Percentiles rank a stretch among this genome's conserved stretches.
These are phyloP conservation scores for Rhodomyrtus tomentosa DNA, from an alignment of 345 rosid species.

Conservation along the genomic window DNA sequence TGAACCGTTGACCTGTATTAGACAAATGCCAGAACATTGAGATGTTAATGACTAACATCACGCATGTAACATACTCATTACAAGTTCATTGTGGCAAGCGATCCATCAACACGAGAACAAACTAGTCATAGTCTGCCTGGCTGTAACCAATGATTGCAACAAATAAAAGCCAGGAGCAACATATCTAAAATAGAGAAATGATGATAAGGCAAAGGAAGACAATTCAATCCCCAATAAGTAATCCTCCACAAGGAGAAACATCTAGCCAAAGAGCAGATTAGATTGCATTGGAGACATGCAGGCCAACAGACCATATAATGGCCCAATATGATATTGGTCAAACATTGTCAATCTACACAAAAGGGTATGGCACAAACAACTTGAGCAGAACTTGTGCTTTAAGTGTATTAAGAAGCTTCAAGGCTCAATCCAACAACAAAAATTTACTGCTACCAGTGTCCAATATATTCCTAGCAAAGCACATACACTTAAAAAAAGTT, in stretches of 20 bases:
- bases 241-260: background rate
- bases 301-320: background rate
- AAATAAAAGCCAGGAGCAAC: background rate
- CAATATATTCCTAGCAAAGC: background rate
- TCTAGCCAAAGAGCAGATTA: background rate
- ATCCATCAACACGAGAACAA: background rate
- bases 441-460: background rate
- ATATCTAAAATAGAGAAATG: background rate
- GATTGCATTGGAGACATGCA: background rate
- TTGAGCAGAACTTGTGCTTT: background rate
- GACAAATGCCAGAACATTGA: background rate
- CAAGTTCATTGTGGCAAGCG: background rate
- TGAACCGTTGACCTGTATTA: constrained; percentile 36
- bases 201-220: background rate
- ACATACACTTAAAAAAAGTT: background rate
- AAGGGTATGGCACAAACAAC: background rate
- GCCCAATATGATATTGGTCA: background rate
- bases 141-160: background rate
- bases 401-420: background rate
- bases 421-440: background rate
- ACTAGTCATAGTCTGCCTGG: background rate
- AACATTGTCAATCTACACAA: background rate
- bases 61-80: background rate
- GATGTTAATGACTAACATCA: background rate
- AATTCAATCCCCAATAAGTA: background rate